These are phyloP conservation scores for Ramaria sp. DNA, from an alignment of 768 basidiomycete species.

Conservation along the genomic window DNA sequence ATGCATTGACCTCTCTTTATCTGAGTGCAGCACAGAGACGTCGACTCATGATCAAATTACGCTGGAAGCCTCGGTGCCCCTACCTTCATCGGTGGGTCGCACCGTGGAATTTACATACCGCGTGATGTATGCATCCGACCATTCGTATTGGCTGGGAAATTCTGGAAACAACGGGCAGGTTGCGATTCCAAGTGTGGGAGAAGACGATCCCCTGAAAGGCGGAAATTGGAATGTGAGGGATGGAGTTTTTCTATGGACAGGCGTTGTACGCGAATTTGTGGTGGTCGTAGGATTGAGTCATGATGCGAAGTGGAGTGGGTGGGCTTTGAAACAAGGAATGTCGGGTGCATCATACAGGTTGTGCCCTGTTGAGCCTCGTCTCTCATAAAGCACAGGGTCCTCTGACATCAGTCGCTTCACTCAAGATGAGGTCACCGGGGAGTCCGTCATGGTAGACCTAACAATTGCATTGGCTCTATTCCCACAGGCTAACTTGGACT, in stretches of 20 bases:
- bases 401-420: not conserved
- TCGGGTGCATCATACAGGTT: slow-evolving; percentile 2
- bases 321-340: slow-evolving; percentile 16
- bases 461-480: not conserved
- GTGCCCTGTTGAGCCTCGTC: not conserved
- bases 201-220: slow-evolving; percentile 19
- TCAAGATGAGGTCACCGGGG: not conserved
- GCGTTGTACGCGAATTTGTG: not conserved
- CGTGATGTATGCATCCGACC: slow-evolving; percentile 29
- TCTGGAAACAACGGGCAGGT: slow-evolving; percentile 31
- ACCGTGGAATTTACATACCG: slow-evolving; percentile 31
- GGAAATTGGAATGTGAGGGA: slow-evolving; percentile 19
- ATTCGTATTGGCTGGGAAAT: slow-evolving; percentile 35
- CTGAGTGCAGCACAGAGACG: not conserved
- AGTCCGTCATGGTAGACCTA: not conserved
- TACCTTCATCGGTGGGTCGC: not conserved
- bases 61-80: not conserved
- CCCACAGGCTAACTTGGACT: not conserved
- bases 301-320: slow-evolving; percentile 18
- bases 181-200: slow-evolving; percentile 22
- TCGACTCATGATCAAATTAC: not conserved
- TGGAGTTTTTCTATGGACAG: slow-evolving; percentile 2
- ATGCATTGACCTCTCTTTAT: not conserved
- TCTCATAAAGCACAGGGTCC: not conserved
- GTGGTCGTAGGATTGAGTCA: slow-evolving; percentile 16